Conservation (phyloP, 768 basidiomycete genomes). For the Podaxis sp. region DNA sequence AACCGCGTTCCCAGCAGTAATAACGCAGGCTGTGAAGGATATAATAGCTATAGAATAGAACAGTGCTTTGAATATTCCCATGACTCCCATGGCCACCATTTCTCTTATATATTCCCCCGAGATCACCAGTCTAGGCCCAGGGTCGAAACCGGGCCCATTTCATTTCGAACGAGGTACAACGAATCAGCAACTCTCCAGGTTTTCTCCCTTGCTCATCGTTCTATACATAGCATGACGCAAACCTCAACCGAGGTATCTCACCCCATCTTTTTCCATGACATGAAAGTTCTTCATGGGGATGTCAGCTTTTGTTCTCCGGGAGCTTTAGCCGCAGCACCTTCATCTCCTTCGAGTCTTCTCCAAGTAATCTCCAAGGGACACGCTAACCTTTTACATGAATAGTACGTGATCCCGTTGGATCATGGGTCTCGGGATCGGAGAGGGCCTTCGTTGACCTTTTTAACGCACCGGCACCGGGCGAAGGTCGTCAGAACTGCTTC, state of each 20-base stretch:
- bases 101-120: not conserved
- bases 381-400: not conserved
- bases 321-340: not conserved
- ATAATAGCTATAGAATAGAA: not conserved
- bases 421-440: not conserved
- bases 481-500: not conserved
- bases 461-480: not conserved
- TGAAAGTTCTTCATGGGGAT: not conserved
- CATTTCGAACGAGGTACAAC: not conserved
- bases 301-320: not conserved
- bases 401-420: constrained; percentile 1
- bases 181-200: not conserved
- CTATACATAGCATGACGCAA: not conserved
- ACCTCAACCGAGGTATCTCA: not conserved
- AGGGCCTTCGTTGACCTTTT: not conserved
- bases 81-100: not conserved
- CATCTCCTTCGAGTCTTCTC: not conserved
- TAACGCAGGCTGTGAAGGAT: not conserved
- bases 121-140: not conserved
- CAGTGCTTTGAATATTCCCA: not conserved
- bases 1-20: not conserved
- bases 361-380: not conserved
- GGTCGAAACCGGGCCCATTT: not conserved
- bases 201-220: not conserved
- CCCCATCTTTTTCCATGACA: not conserved